Evolutionary conservation across 805 yeast genomes (phyloP).

Genomic region (Jamesozyma jinghongensis): DNA sequence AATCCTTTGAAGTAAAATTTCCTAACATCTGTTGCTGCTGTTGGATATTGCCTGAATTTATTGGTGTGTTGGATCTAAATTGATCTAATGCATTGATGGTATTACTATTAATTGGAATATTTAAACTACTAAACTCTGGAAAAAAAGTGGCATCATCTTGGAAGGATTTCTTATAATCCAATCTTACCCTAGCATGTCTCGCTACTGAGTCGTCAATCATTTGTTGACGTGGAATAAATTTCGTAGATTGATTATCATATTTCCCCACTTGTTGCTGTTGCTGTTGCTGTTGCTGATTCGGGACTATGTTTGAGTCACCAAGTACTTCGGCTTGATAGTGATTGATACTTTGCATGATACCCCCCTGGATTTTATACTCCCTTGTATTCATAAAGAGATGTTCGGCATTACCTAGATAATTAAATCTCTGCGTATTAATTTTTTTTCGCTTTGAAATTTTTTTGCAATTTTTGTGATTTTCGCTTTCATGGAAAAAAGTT

Average conservation of each 20-base stretch:
- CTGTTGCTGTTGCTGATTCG: not conserved
- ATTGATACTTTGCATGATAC: not conserved
- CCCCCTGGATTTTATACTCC: not conserved
- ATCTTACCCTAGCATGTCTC: slow-evolving; percentile 21
- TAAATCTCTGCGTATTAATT: not conserved
- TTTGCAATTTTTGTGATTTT: not conserved
- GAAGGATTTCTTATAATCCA: slow-evolving; percentile 24
- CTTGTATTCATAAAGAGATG: not conserved
- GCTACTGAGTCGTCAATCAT: slow-evolving; percentile 16
- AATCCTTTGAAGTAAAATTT: not conserved
- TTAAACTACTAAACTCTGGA: slow-evolving; percentile 13
- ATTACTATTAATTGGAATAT: not conserved
- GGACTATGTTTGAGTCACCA: not conserved
- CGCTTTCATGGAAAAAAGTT: not conserved
- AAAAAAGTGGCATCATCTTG: slow-evolving; percentile 23
- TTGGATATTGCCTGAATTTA: not conserved
- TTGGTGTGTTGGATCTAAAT: slow-evolving; percentile 1
- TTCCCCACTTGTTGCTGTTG: not conserved
- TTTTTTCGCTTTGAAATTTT: not conserved
- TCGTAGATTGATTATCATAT: not conserved
- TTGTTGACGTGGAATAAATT: slow-evolving; percentile 1
- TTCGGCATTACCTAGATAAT: too few relatives aligned
- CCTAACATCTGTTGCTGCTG: slow-evolving; percentile 1
- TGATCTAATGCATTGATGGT: not conserved
- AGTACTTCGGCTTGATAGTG: not conserved